These are phyloP conservation scores for Domatiomyces globalis DNA, from an alignment of 2,329 filamentous ascomycete species.

Conservation along the genomic window DNA sequence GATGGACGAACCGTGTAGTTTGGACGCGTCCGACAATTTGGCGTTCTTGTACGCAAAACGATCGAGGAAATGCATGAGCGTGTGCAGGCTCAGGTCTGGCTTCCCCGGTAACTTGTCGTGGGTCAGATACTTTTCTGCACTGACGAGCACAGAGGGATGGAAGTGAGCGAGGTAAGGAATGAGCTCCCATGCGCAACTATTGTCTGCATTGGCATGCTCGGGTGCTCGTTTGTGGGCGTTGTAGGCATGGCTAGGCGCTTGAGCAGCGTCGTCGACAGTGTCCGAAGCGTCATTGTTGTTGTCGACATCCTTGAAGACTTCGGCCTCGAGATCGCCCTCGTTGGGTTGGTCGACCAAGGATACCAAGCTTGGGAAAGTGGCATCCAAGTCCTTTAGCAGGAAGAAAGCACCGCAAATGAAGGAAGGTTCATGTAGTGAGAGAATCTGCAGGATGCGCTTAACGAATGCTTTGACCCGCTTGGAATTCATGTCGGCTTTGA, in stretches of 20 bases:
- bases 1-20: conserved; percentile 67
- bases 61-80: conserved; percentile 87
- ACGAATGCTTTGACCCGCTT: conserved; percentile 91
- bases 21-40: conserved; percentile 47
- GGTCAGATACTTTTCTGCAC: conserved; percentile 57
- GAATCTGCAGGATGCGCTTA: conserved; percentile 78
- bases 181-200: conserved; percentile 85
- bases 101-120: conserved; percentile 64
- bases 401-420: conserved; percentile 92
- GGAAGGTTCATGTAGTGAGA: conserved; percentile 76
- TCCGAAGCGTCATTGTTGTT: conserved; percentile 28
- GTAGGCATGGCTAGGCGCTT: conserved; percentile 36
- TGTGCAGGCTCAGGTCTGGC: conserved; percentile 79
- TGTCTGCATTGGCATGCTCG: conserved; percentile 82
- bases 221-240: conserved; percentile 86
- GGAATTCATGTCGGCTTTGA: conserved; percentile 81
- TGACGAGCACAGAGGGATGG: conserved; percentile 82
- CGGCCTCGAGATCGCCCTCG: conserved; percentile 58
- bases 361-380: conserved; percentile 64
- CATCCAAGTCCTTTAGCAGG: conserved; percentile 66
- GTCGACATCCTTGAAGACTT: conserved; percentile 54
- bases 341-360: conserved; percentile 70
- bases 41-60: conserved; percentile 97
- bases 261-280: conserved; percentile 13
- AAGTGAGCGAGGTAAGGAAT: conserved; percentile 65